Conservation (phyloP, 306 rosid genomes). For the Quercus variabilis region DNA sequence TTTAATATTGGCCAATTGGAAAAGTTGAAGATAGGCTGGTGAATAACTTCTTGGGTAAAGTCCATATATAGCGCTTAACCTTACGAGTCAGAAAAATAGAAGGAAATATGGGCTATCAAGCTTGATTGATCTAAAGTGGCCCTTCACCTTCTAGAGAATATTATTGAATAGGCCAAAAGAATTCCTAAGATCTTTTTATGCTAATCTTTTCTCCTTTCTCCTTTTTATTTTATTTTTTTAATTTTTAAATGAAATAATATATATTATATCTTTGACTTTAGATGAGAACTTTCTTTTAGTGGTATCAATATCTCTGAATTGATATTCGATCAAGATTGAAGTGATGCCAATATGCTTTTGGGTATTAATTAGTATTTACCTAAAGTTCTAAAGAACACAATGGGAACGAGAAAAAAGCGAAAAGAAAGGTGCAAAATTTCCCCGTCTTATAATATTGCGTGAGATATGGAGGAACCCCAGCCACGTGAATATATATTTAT, state of each 20-base stretch:
- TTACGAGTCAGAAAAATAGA: too few species aligned
- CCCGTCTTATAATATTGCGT: neutral
- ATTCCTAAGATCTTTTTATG: too few species aligned
- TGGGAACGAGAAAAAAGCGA: neutral
- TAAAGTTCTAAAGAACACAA: neutral
- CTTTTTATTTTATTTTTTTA: neutral
- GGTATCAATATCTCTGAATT: neutral
- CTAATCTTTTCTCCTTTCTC: too few species aligned
- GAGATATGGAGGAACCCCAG: neutral
- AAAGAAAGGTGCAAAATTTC: neutral
- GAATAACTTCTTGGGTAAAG: too few species aligned
- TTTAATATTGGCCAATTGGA: neutral
- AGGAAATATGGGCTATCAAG: neutral
- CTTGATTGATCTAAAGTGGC: neutral
- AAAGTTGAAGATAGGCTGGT: neutral
- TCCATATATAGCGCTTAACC: too few species aligned
- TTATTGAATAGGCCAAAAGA: neutral
- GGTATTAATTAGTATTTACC: neutral
- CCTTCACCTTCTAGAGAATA: neutral
- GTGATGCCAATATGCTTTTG: neutral
- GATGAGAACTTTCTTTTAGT: neutral
- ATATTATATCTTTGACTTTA: too few species aligned
- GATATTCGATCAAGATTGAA: slow-evolving; percentile 1
- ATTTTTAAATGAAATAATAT: neutral
- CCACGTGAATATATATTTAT: neutral